Conservation (phyloP, 2,329 filamentous ascomycete species). For the Neopestalotiopsis rosae region DNA sequence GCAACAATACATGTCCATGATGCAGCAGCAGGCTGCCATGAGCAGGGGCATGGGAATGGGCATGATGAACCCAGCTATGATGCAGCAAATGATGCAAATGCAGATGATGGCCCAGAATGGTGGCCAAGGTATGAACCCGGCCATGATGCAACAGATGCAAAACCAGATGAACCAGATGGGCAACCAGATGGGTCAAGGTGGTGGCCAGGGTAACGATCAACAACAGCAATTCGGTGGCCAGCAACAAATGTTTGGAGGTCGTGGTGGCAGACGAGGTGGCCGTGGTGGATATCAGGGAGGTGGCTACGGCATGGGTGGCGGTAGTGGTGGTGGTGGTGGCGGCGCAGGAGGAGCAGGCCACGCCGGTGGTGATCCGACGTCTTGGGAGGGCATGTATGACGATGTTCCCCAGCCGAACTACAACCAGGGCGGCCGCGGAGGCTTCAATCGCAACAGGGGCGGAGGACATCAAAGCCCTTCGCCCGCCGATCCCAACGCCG, state of each 20-base stretch:
- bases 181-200: slow-evolving; percentile 40
- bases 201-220: slow-evolving; percentile 35
- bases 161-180: slow-evolving; percentile 48
- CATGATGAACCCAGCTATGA: slow-evolving; percentile 77
- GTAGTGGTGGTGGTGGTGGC: slow-evolving; percentile 40
- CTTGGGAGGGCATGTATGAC: slow-evolving; percentile 98
- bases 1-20: slow-evolving; percentile 95
- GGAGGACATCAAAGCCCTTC: slow-evolving; percentile 43
- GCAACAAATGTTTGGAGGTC: slow-evolving; percentile 36
- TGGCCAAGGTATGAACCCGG: slow-evolving; percentile 49
- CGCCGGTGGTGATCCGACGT: slow-evolving; percentile 72
- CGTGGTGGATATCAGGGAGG: slow-evolving; percentile 30
- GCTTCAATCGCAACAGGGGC: slow-evolving; percentile 43
- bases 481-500: slow-evolving; percentile 59
- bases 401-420: slow-evolving; percentile 86
- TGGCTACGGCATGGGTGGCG: slow-evolving; percentile 38
- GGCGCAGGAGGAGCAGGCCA: slow-evolving; percentile 48
- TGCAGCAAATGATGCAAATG: slow-evolving; percentile 79
- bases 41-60: slow-evolving; percentile 68
- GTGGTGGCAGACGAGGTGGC: slow-evolving; percentile 30
- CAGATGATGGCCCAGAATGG: slow-evolving; percentile 57
- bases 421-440: slow-evolving; percentile 50
- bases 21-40: slow-evolving; percentile 93
- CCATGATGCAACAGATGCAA: slow-evolving; percentile 66
- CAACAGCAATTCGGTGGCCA: slow-evolving; percentile 15